A percentile compares a stretch with the other conserved stretches of the same genome.
Evolutionary conservation across 257 asterid genomes (phyloP).

Genomic region (Fraxinus pennsylvanica): DNA sequence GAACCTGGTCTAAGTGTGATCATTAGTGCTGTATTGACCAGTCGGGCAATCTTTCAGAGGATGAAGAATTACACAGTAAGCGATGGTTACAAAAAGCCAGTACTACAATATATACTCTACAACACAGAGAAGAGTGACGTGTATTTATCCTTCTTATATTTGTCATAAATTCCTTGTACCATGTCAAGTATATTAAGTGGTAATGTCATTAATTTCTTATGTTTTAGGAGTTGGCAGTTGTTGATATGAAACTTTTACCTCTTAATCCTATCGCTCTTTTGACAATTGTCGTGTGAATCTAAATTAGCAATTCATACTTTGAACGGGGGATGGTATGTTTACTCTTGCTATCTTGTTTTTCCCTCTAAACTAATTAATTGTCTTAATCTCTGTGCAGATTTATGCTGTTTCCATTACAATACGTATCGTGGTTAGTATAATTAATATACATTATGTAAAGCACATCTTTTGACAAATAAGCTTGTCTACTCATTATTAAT

Average conservation of each 20-base stretch:
- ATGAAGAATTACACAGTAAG: slow-evolving; percentile 44
- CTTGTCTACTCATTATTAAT: neutral
- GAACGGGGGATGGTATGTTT: neutral
- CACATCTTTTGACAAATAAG: neutral
- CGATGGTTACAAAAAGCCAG: neutral
- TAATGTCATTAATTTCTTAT: too few species aligned
- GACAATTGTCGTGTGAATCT: too few species aligned
- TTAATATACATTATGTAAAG: too few species aligned
- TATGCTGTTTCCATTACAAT: slow-evolving; percentile 56
- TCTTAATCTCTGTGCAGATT: slow-evolving; percentile 26
- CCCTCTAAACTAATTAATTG: neutral
- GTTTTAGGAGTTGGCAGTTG: too few species aligned
- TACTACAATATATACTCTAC: neutral
- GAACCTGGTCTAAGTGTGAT: slow-evolving; percentile 46
- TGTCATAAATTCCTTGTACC: too few species aligned
- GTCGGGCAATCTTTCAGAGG: slow-evolving; percentile 45
- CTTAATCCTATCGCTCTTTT: too few species aligned
- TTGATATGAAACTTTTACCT: too few species aligned
- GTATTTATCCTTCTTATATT: too few species aligned
- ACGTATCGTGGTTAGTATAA: slow-evolving; percentile 42
- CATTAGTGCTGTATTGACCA: slow-evolving; percentile 42
- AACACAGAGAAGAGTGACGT: too few species aligned
- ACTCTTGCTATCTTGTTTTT: neutral
- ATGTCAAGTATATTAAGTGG: too few species aligned
- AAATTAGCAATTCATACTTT: too few species aligned